Conservation (phyloP, 2,329 filamentous ascomycete species). For the Aspergillus niger region DNA sequence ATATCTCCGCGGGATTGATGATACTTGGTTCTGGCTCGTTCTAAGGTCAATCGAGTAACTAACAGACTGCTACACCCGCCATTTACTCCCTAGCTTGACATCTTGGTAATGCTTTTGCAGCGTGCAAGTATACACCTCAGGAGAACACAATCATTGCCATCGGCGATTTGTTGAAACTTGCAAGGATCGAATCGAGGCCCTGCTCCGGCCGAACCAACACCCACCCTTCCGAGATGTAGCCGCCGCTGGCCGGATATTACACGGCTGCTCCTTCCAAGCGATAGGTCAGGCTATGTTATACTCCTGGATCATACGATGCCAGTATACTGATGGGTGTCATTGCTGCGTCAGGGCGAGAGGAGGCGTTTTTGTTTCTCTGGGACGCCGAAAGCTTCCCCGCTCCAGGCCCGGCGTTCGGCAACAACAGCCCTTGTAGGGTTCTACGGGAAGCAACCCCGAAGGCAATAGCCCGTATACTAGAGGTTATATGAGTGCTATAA, state of each 20-base stretch:
- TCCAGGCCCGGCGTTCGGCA: neutral
- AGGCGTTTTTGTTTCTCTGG: neutral
- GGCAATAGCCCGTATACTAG: neutral
- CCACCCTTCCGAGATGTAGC: neutral
- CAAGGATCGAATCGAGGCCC: no score
- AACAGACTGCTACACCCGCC: no score
- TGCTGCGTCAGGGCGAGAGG: neutral
- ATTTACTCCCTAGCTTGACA: no score
- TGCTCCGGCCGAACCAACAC: no score
- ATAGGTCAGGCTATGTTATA: neutral
- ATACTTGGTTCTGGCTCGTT: no score
- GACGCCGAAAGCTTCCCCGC: neutral
- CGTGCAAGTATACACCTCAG: no score
- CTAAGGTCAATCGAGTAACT: no score
- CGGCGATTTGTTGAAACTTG: no score
- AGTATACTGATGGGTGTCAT: neutral
- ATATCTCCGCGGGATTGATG: no score
- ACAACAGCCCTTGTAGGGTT: neutral
- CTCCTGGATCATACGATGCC: neutral
- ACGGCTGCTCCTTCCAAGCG: neutral
- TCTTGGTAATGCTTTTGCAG: no score
- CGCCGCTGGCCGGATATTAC: neutral
- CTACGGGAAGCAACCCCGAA: neutral
- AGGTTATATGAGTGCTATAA: neutral
- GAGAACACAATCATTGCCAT: no score